These are phyloP conservation scores for Cyclanthera cordifolia DNA, from an alignment of 306 rosid species.

Conservation along the genomic window DNA sequence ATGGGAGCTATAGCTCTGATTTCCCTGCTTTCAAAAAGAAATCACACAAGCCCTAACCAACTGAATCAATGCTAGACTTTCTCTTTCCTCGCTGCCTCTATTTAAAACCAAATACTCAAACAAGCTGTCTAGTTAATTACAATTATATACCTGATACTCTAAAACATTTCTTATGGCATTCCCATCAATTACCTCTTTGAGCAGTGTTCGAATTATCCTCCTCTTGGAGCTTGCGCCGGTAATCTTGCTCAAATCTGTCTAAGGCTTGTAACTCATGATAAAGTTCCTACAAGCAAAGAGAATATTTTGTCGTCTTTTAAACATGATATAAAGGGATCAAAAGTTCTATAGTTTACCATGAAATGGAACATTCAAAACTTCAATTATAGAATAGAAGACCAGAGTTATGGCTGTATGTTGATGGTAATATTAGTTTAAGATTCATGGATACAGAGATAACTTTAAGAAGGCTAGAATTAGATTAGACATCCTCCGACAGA, in stretches of 20 bases:
- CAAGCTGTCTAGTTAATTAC: no score
- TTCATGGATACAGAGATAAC: background rate
- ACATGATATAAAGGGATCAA: constrained; percentile 6
- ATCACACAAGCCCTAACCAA: background rate
- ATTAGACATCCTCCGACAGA: background rate
- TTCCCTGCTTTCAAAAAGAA: no score
- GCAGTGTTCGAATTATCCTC: constrained; percentile 74
- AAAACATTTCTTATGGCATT: no score
- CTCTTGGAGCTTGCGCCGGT: constrained; percentile 82
- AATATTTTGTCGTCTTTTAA: constrained; percentile 9
- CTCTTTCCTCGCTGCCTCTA: background rate
- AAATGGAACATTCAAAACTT: background rate
- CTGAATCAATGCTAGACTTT: background rate
- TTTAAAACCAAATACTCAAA: no score
- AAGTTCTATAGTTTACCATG: background rate
- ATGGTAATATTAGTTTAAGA: background rate
- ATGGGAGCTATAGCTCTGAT: no score
- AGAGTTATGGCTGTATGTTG: background rate
- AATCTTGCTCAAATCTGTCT: constrained; percentile 96
- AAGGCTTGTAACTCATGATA: constrained; percentile 91
- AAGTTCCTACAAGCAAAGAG: constrained; percentile 54
- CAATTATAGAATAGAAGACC: background rate
- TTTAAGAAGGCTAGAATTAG: background rate
- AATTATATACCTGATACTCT: no score
- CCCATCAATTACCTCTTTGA: constrained; percentile 54